phyloP scores from a whole-genome alignment of 2,329 filamentous ascomycete species.

The Colletotrichum scovillei region DNA sequence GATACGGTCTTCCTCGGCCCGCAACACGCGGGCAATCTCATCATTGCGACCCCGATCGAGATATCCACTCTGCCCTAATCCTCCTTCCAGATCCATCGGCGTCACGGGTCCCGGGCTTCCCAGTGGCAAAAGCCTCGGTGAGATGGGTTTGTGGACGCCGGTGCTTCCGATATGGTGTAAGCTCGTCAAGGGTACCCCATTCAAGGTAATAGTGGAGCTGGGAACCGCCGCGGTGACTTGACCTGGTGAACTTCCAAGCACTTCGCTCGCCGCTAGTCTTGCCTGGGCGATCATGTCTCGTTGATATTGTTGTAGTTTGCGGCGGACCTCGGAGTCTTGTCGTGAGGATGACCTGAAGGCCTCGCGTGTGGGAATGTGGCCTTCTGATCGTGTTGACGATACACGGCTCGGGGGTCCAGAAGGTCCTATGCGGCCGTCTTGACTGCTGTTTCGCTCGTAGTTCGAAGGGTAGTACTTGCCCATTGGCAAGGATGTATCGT shows the following conservation, averaged over 20 bases:
- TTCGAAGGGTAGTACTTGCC: constrained; percentile 75
- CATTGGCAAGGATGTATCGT: constrained; percentile 61
- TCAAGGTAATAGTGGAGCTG: constrained; percentile 46
- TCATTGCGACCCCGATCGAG: constrained; percentile 45
- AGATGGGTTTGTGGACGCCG: constrained; percentile 58
- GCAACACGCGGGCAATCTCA: constrained; percentile 35
- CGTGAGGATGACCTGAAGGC: constrained; percentile 43
- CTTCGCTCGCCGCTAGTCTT: constrained; percentile 53
- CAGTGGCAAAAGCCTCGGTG: constrained; percentile 62
- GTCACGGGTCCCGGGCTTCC: constrained; percentile 72
- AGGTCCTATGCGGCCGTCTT: constrained; percentile 33
- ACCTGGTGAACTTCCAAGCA: constrained; percentile 41
- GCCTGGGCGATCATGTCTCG: constrained; percentile 71
- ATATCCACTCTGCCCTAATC: constrained; percentile 48
- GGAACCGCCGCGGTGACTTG: constrained; percentile 40
- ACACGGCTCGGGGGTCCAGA: constrained; percentile 6
- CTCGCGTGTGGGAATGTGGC: constrained; percentile 41
- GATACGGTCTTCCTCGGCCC: constrained; percentile 46
- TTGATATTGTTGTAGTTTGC: constrained; percentile 68
- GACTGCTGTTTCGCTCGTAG: constrained; percentile 58
- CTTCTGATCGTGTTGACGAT: constrained; percentile 31
- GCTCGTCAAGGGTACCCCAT: constrained; percentile 49
- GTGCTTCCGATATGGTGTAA: constrained; percentile 50
- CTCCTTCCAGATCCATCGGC: constrained; percentile 65
- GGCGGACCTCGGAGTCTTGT: constrained; percentile 60